Evolutionary conservation across 1,284 basidiomycete species (phyloP).

Genomic region (Puccinia horiana): DNA sequence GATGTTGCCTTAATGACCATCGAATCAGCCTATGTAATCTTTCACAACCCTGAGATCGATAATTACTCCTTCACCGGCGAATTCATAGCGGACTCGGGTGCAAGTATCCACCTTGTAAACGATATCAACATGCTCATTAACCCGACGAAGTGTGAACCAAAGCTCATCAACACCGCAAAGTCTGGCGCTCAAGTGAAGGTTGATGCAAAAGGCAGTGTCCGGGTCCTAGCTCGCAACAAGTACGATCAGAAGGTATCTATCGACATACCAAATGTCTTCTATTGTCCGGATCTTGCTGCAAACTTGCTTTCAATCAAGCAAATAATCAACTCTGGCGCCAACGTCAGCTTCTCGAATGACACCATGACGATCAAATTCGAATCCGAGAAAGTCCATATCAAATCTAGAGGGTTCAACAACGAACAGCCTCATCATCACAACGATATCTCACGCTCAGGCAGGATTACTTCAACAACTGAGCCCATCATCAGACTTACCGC

Average conservation of each 20-base stretch:
- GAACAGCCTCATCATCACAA: no score
- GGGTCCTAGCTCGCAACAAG: neutral
- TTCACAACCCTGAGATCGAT: neutral
- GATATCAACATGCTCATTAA: neutral
- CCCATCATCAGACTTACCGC: no score
- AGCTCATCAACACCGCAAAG: neutral
- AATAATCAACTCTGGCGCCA: neutral
- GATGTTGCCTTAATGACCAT: neutral
- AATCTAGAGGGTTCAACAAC: no score
- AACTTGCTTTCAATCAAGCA: neutral
- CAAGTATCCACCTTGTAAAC: no score
- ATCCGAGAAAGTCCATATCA: neutral
- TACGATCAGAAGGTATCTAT: neutral
- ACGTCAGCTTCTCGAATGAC: neutral
- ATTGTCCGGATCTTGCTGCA: no score
- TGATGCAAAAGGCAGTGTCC: neutral
- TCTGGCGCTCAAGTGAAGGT: neutral
- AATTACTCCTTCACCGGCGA: neutral
- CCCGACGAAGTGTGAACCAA: neutral
- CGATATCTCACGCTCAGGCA: no score
- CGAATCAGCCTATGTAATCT: neutral
- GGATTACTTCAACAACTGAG: no score
- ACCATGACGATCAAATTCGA: neutral
- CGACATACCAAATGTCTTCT: neutral
- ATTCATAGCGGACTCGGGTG: neutral